A percentile compares a stretch with the other conserved stretches of the same genome.
Conservation (phyloP, 768 basidiomycete genomes). For the Trametes cingulata region DNA sequence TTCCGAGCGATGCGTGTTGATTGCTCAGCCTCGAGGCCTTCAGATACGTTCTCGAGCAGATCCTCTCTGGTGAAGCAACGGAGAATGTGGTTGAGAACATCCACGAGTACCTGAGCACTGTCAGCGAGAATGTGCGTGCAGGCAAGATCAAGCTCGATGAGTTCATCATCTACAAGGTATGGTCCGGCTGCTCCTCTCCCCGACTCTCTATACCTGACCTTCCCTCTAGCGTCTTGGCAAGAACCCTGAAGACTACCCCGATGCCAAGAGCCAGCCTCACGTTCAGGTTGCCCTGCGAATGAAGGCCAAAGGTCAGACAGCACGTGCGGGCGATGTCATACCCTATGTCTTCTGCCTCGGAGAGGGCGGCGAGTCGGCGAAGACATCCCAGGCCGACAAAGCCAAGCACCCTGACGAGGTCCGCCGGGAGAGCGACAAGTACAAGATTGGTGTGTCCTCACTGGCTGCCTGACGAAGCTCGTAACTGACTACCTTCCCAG, state of each 20-base stretch:
- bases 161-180: slow-evolving; percentile 91
- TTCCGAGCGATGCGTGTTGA: background rate
- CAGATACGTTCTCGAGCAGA: slow-evolving; percentile 87
- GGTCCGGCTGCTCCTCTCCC: too few relatives aligned
- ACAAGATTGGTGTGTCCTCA: slow-evolving; percentile 68
- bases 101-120: slow-evolving; percentile 81
- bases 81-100: slow-evolving; percentile 89
- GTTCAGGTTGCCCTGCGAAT: slow-evolving; percentile 93
- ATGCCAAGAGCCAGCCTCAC: slow-evolving; percentile 92
- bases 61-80: slow-evolving; percentile 88
- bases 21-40: background rate
- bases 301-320: slow-evolving; percentile 80
- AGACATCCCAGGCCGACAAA: slow-evolving; percentile 80
- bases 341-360: slow-evolving; percentile 91
- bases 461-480: background rate
- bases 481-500: slow-evolving; percentile 39
- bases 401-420: slow-evolving; percentile 95
- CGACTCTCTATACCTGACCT: background rate
- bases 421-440: slow-evolving; percentile 59
- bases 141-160: slow-evolving; percentile 87
- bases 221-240: slow-evolving; percentile 82
- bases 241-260: slow-evolving; percentile 96
- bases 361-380: slow-evolving; percentile 69
- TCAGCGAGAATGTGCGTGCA: slow-evolving; percentile 77
- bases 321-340: slow-evolving; percentile 89